These are phyloP conservation scores for Globisporangium camurandrum DNA, from an alignment of 352 stramenopile genomes.

Conservation along the genomic window DNA sequence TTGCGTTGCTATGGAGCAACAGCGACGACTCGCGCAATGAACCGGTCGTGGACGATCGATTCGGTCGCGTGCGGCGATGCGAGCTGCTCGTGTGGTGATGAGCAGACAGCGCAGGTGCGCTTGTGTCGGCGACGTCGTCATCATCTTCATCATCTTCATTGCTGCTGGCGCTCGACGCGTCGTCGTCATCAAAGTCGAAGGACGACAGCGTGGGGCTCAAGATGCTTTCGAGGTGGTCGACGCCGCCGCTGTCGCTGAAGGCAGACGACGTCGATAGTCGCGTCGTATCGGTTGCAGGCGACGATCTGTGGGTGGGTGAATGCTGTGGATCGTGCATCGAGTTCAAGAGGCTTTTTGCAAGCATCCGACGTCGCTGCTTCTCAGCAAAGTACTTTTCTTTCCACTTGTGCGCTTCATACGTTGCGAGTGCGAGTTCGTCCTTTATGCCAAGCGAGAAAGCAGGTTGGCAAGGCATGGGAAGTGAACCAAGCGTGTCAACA, in stretches of 20 bases:
- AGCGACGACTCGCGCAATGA: constrained; percentile 13
- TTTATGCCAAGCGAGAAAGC: constrained; percentile 8
- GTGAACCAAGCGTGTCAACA: too few relatives aligned
- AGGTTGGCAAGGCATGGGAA: not conserved
- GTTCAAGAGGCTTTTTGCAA: constrained; percentile 58
- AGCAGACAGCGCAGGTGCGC: not conserved
- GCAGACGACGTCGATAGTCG: constrained; percentile 40
- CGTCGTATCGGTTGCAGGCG: too few relatives aligned
- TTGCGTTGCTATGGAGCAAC: too few relatives aligned
- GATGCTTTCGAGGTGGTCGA: constrained; percentile 50
- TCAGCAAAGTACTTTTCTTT: constrained; percentile 76
- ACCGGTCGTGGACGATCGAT: constrained; percentile 52
- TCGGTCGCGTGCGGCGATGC: constrained; percentile 21
- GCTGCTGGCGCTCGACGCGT: constrained; percentile 3
- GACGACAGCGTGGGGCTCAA: constrained; percentile 79
- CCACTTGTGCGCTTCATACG: constrained; percentile 68
- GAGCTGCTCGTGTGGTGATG: not conserved
- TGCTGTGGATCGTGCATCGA: constrained; percentile 33
- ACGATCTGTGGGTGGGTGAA: constrained; percentile 13
- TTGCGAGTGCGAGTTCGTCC: constrained; percentile 53
- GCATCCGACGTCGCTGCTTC: constrained; percentile 55
- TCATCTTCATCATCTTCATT: not conserved
- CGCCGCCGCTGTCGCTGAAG: constrained; percentile 39
- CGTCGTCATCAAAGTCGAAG: constrained; percentile 76
- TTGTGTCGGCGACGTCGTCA: not conserved